Evolutionary conservation across 306 rosid species (phyloP).

Genomic region (Casuarina equisetifolia): DNA sequence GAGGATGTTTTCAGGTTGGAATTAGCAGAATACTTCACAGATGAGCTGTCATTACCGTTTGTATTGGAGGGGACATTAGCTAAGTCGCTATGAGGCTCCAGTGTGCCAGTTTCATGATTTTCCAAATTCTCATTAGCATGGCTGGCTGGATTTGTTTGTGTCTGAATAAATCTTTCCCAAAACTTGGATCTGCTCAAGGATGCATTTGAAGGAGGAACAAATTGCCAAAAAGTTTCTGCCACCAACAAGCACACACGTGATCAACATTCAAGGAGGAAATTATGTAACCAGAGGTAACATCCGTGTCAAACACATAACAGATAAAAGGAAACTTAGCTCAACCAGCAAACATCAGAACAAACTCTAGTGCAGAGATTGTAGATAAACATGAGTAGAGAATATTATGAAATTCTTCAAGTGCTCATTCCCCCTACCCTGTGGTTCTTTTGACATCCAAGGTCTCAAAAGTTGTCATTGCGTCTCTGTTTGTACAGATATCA

Average conservation of each 20-base stretch:
- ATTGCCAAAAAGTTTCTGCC: constrained; percentile 51
- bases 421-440: not conserved
- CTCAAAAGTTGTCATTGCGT: not conserved
- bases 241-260: constrained; percentile 2
- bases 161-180: constrained; percentile 36
- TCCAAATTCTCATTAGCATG: constrained; percentile 38
- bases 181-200: constrained; percentile 38
- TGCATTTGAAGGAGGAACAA: constrained; percentile 37
- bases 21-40: constrained; percentile 42
- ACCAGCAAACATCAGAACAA: not conserved
- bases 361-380: not conserved
- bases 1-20: constrained; percentile 65
- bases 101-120: constrained; percentile 27
- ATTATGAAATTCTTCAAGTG: not conserved
- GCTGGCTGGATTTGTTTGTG: constrained; percentile 37
- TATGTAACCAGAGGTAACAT: not conserved
- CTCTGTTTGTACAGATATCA: not conserved
- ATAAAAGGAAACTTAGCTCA: not conserved
- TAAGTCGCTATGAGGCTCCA: constrained; percentile 21
- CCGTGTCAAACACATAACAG: not conserved
- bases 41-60: constrained; percentile 21
- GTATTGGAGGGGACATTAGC: constrained; percentile 28
- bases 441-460: not conserved
- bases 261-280: not conserved
- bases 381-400: not conserved